Conservation (phyloP, 2,329 filamentous ascomycete genomes). For the Paecilomyces niveus region DNA sequence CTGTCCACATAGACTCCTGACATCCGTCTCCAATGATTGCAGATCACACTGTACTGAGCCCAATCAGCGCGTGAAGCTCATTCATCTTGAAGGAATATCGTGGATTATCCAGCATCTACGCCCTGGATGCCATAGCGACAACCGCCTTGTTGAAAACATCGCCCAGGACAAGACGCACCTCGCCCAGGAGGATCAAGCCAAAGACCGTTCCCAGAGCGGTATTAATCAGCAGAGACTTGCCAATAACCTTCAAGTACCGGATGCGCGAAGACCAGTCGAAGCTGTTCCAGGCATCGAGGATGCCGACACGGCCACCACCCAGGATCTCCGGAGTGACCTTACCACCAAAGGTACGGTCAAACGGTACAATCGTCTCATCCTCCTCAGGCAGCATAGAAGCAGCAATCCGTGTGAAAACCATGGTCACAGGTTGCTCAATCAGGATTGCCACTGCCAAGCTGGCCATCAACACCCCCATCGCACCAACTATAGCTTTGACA, state of each 20-base stretch:
- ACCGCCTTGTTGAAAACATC: constrained; percentile 11
- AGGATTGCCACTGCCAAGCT: constrained; percentile 46
- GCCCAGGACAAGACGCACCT: constrained; percentile 46
- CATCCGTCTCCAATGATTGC: neutral
- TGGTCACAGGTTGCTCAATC: constrained; percentile 66
- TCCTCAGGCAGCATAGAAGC: constrained; percentile 78
- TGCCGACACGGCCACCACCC: constrained; percentile 64
- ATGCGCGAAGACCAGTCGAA: constrained; percentile 67
- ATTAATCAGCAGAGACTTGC: constrained; percentile 60
- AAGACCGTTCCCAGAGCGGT: constrained; percentile 44
- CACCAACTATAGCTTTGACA: constrained; percentile 29
- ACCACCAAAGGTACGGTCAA: constrained; percentile 79
- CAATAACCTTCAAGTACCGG: constrained; percentile 66
- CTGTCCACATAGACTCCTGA: neutral
- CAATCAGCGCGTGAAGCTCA: too few species aligned
- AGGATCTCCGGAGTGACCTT: constrained; percentile 67
- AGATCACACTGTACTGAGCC: neutral
- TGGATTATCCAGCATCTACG: neutral
- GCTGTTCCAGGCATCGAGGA: constrained; percentile 70
- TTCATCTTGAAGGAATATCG: neutral
- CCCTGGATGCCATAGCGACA: neutral
- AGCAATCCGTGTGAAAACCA: constrained; percentile 74
- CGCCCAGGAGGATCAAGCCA: constrained; percentile 43
- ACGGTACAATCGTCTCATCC: constrained; percentile 77
- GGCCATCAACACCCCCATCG: constrained; percentile 36